phyloP scores from a whole-genome alignment of 1,139 yeast species.

The Lizanozyma gosingica region DNA sequence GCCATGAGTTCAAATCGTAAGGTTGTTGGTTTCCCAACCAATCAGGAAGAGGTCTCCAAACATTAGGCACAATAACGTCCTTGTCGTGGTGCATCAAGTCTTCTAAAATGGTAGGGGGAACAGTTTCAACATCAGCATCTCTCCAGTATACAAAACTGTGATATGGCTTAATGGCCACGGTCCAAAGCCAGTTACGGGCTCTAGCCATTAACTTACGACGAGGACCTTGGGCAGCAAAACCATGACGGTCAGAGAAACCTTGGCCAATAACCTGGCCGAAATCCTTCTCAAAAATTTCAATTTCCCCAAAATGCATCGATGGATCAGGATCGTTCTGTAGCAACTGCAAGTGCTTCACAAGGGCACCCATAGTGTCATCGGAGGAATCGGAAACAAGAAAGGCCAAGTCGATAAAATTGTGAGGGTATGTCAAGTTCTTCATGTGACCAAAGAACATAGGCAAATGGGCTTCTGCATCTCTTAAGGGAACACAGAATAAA shows the following conservation, averaged over 20 bases:
- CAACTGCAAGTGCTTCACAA: slow-evolving; percentile 31
- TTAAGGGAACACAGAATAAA: slow-evolving; percentile 47
- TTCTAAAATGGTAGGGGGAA: slow-evolving; percentile 41
- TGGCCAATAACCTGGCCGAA: slow-evolving; percentile 47
- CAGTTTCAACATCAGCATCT: slow-evolving; percentile 48
- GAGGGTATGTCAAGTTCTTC: slow-evolving; percentile 51
- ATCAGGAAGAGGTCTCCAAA: slow-evolving; percentile 87
- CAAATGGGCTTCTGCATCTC: slow-evolving; percentile 56
- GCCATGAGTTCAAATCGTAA: slow-evolving; percentile 87
- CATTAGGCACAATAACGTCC: slow-evolving; percentile 66
- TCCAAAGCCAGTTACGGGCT: slow-evolving; percentile 47
- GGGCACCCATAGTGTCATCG: slow-evolving; percentile 47
- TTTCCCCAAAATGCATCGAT: slow-evolving; percentile 42
- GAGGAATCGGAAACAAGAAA: slow-evolving; percentile 50
- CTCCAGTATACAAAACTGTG: slow-evolving; percentile 49
- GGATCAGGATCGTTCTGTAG: slow-evolving; percentile 36
- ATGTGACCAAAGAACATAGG: slow-evolving; percentile 55
- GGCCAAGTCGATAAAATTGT: slow-evolving; percentile 47
- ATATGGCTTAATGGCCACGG: slow-evolving; percentile 43
- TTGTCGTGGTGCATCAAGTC: slow-evolving; percentile 47
- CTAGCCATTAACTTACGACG: slow-evolving; percentile 46
- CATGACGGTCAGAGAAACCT: slow-evolving; percentile 44
- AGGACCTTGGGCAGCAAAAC: slow-evolving; percentile 48
- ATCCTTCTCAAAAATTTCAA: slow-evolving; percentile 46
- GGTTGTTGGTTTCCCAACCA: slow-evolving; percentile 89